Evolutionary conservation across 257 asterid genomes (phyloP).

Genomic region (Plantago ovata): DNA sequence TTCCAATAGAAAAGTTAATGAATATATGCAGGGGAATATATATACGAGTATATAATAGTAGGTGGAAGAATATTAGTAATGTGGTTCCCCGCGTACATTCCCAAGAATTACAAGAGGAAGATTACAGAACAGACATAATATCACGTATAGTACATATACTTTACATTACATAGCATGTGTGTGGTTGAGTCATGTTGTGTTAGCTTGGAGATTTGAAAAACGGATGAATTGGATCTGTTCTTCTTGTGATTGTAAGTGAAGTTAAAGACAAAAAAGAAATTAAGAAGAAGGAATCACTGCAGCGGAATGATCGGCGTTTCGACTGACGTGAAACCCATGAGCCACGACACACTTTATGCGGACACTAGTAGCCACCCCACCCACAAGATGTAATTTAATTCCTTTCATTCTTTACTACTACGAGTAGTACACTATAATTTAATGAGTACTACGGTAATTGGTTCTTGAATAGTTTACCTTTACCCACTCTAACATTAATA

Average conservation of each 20-base stretch:
- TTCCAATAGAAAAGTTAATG: conserved; percentile 9
- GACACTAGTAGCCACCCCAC: background rate
- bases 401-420: conserved; percentile 5
- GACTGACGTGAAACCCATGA: conserved; percentile 51
- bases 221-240: background rate
- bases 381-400: background rate
- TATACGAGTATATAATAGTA: no score
- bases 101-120: conserved; percentile 10
- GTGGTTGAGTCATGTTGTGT: conserved; percentile 9
- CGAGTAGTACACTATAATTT: background rate
- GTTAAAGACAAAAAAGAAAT: conserved; percentile 46
- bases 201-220: conserved; percentile 32
- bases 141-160: no score
- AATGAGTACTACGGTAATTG: no score
- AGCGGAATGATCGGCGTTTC: conserved; percentile 77
- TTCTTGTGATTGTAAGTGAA: background rate
- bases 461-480: background rate
- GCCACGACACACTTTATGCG: conserved; percentile 8
- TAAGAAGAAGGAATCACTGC: conserved; percentile 58
- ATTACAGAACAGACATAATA: no score
- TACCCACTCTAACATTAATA: background rate
- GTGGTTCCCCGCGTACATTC: conserved; percentile 30
- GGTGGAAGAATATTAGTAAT: conserved; percentile 47
- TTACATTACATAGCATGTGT: conserved; percentile 23
- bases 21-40: conserved; percentile 2